phyloP scores from a whole-genome alignment of 371 early-diverging fungal species.

The Lichtheimia hyalospora region DNA sequence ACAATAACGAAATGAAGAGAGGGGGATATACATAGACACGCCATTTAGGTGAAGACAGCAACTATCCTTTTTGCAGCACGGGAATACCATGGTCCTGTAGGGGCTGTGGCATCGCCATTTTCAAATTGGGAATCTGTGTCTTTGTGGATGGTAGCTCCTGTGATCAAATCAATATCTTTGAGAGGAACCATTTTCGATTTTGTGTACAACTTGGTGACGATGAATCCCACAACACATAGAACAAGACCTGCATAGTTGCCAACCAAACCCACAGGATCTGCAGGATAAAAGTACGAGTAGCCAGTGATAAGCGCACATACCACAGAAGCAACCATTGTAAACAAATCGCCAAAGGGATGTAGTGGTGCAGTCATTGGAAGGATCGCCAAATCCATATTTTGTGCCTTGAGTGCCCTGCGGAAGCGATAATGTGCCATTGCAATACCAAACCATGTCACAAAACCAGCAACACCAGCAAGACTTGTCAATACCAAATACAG shows the following conservation, averaged over 20 bases:
- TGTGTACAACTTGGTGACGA: slow-evolving; percentile 33
- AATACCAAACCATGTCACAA: slow-evolving; percentile 75
- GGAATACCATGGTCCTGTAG: slow-evolving; percentile 1
- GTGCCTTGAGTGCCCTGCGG: slow-evolving; percentile 71
- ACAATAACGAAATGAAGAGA: too few relatives aligned
- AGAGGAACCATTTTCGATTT: slow-evolving; percentile 40
- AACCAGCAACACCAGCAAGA: slow-evolving; percentile 34
- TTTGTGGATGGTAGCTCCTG: slow-evolving; percentile 25
- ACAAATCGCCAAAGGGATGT: slow-evolving; percentile 70
- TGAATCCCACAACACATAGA: slow-evolving; percentile 22
- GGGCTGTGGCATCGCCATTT: neutral
- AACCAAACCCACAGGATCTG: slow-evolving; percentile 23
- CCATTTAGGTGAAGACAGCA: neutral
- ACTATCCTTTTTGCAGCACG: neutral
- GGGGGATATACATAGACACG: too few relatives aligned
- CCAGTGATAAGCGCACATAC: slow-evolving; percentile 32
- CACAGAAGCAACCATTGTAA: slow-evolving; percentile 51
- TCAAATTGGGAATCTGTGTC: neutral
- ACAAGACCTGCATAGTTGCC: slow-evolving; percentile 32
- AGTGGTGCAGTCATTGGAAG: slow-evolving; percentile 70
- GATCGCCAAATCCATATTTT: slow-evolving; percentile 60
- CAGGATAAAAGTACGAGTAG: slow-evolving; percentile 41
- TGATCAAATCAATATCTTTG: slow-evolving; percentile 34
- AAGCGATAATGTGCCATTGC: slow-evolving; percentile 76
- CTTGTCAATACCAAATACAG: slow-evolving; percentile 29